These are phyloP conservation scores for Xylaria sp. DNA, from an alignment of 2,329 filamentous ascomycete genomes.

Conservation along the genomic window DNA sequence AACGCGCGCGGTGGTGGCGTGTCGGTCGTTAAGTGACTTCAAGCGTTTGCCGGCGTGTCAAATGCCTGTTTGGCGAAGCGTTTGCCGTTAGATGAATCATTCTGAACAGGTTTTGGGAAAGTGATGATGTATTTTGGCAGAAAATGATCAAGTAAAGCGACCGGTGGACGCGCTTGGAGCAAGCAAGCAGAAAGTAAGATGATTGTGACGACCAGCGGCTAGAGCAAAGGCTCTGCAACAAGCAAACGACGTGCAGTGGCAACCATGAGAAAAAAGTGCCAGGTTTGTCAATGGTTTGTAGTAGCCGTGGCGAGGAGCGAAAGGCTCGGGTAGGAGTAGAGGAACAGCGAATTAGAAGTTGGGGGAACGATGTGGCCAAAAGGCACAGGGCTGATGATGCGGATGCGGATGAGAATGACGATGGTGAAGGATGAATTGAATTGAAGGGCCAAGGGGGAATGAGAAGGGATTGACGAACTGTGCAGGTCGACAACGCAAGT, in stretches of 20 bases:
- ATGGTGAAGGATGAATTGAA: conserved; percentile 34
- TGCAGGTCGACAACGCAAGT: conserved; percentile 38
- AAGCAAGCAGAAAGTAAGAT: conserved; percentile 47
- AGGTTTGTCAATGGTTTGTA: conserved; percentile 44
- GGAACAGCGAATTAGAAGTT: conserved; percentile 28
- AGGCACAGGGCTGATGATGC: conserved; percentile 24
- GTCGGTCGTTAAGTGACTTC: conserved; percentile 45
- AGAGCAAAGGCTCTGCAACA: conserved; percentile 48
- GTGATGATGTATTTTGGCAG: conserved; percentile 40
- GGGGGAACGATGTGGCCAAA: conserved; percentile 20
- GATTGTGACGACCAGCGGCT: conserved; percentile 35
- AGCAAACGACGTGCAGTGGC: conserved; percentile 45
- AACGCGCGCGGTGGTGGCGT: conserved; percentile 32
- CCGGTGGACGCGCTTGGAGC: conserved; percentile 41
- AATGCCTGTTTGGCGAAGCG: conserved; percentile 61
- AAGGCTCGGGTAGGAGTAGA: conserved; percentile 30
- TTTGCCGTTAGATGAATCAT: conserved; percentile 67
- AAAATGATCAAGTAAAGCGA: conserved; percentile 37
- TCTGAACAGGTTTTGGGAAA: conserved; percentile 50
- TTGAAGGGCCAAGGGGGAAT: conserved; percentile 33
- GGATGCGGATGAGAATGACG: conserved; percentile 30
- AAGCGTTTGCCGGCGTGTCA: conserved; percentile 38
- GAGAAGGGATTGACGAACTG: conserved; percentile 51
- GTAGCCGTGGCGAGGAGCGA: conserved; percentile 37
- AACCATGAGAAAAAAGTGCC: conserved; percentile 39